Conservation (phyloP, 345 rosid genomes). For the Arabis hirsuta region DNA sequence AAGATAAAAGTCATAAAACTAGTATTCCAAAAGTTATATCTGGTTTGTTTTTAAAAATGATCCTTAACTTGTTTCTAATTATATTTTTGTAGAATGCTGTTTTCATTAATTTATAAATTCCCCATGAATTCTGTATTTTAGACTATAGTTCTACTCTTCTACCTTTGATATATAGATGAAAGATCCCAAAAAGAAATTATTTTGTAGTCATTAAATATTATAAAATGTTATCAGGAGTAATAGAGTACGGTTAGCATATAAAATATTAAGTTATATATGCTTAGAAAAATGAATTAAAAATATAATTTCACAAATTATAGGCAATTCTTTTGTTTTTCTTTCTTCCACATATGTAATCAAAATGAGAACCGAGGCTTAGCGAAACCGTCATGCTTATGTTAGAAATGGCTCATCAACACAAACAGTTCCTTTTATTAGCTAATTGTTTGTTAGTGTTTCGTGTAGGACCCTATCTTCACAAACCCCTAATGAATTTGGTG, state of each 20-base stretch:
- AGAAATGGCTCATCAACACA: slow-evolving; percentile 41
- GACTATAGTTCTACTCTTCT: background rate
- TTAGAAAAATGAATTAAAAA: background rate
- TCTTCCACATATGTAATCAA: background rate
- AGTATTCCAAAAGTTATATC: background rate
- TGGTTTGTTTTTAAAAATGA: background rate
- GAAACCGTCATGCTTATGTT: slow-evolving; percentile 49
- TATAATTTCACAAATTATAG: background rate
- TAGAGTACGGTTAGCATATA: no score
- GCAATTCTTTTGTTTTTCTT: background rate
- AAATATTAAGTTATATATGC: background rate
- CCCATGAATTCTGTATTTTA: background rate
- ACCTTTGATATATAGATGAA: background rate
- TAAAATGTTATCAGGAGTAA: background rate
- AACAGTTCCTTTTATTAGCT: slow-evolving; percentile 6
- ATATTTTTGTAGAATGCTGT: background rate
- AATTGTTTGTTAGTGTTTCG: slow-evolving; percentile 39
- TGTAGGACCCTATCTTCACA: slow-evolving; percentile 44
- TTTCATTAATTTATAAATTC: background rate
- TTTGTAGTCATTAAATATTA: background rate
- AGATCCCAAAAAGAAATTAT: background rate
- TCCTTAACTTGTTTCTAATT: background rate
- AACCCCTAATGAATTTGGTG: slow-evolving; percentile 35
- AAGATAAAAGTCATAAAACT: background rate
- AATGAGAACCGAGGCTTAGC: slow-evolving; percentile 5